Conservation (phyloP, 148 eudicot species). For the Amaranthus hypochondriacus region DNA sequence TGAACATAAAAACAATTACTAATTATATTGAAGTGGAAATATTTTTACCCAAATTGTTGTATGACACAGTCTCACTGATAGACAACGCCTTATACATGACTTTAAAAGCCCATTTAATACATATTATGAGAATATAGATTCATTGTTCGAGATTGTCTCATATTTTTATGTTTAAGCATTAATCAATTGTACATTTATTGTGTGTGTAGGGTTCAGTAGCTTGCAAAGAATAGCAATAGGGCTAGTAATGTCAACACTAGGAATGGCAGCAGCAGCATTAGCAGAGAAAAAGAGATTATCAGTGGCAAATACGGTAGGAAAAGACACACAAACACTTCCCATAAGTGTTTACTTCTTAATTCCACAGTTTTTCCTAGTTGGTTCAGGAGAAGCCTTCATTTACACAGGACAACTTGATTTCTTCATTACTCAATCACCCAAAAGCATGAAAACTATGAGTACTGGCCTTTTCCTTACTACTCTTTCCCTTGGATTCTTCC, state of each 20-base stretch:
- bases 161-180: too few relatives aligned
- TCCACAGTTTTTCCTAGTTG: constrained; percentile 68
- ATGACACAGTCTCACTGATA: too few relatives aligned
- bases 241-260: constrained; percentile 42
- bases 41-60: too few relatives aligned
- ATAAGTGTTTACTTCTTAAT: constrained; percentile 50
- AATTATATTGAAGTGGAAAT: too few relatives aligned
- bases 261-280: constrained; percentile 63
- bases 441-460: constrained; percentile 71
- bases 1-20: too few relatives aligned
- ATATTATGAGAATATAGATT: too few relatives aligned
- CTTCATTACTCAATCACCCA: constrained; percentile 68
- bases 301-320: constrained; percentile 26
- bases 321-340: constrained; percentile 30
- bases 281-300: constrained; percentile 38
- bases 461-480: constrained; percentile 63
- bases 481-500: constrained; percentile 53
- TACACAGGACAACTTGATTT: constrained; percentile 77
- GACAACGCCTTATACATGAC: too few relatives aligned
- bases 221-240: constrained; percentile 56
- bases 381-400: constrained; percentile 66
- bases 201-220: constrained; percentile 45
- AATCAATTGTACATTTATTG: background rate
- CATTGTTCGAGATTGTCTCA: too few relatives aligned
- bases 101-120: too few relatives aligned